Percentiles rank a stretch among this genome's conserved stretches.
These are phyloP conservation scores for Trametes sanguinea DNA, from an alignment of 768 basidiomycete genomes.

Conservation along the genomic window DNA sequence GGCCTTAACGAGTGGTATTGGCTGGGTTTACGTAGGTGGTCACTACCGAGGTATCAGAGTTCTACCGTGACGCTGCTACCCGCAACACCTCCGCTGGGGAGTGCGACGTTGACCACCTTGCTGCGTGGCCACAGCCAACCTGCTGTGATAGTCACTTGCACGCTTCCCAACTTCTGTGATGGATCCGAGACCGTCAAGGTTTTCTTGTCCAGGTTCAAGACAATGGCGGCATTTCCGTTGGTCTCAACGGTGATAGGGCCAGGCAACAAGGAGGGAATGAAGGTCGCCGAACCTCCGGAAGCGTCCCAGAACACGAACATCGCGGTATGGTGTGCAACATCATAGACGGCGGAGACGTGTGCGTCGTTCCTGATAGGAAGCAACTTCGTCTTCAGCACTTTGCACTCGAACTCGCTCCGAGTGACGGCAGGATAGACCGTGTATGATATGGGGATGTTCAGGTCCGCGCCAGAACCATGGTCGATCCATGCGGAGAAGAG, in stretches of 20 bases:
- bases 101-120: slow-evolving; percentile 38
- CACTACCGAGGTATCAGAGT: slow-evolving; percentile 11
- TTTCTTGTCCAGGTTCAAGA: slow-evolving; percentile 44
- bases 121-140: slow-evolving; percentile 24
- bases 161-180: slow-evolving; percentile 48
- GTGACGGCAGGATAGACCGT: slow-evolving; percentile 55
- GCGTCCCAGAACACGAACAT: slow-evolving; percentile 62
- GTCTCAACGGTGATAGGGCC: slow-evolving; percentile 40
- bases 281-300: slow-evolving; percentile 44
- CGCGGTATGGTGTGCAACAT: slow-evolving; percentile 41
- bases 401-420: slow-evolving; percentile 40
- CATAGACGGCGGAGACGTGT: slow-evolving; percentile 51
- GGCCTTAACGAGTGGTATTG: no score
- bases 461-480: slow-evolving; percentile 36
- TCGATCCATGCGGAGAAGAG: slow-evolving; percentile 66
- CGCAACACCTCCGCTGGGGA: slow-evolving; percentile 50
- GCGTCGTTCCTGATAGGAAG: slow-evolving; percentile 48
- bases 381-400: slow-evolving; percentile 36
- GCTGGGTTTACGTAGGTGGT: neutral
- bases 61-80: slow-evolving; percentile 48
- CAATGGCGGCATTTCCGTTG: slow-evolving; percentile 45
- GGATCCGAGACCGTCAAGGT: slow-evolving; percentile 65
- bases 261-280: slow-evolving; percentile 32
- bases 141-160: slow-evolving; percentile 40
- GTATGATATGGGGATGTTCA: slow-evolving; percentile 48